phyloP scores from a whole-genome alignment of 2,329 filamentous ascomycete species.

The Arthroderma sp. region DNA sequence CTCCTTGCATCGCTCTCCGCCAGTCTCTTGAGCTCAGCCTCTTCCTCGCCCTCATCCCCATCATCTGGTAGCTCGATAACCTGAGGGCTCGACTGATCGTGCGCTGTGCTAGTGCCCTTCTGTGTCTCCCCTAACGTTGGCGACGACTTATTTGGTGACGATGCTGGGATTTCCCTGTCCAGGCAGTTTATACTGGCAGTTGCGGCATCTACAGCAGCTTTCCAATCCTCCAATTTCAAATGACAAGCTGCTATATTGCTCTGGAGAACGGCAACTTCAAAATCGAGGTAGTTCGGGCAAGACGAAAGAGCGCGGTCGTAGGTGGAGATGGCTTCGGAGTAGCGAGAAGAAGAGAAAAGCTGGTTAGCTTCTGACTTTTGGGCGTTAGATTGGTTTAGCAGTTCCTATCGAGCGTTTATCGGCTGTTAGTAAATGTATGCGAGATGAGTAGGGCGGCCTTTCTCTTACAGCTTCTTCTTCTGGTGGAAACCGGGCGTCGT shows the following conservation, averaged over 20 bases:
- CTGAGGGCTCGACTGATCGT: neutral
- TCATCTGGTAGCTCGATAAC: slow-evolving; percentile 9
- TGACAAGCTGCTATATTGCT: slow-evolving; percentile 86
- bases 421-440: no score
- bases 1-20: slow-evolving; percentile 34
- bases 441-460: neutral
- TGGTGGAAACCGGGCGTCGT: slow-evolving; percentile 32
- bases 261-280: slow-evolving; percentile 72
- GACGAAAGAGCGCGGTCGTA: slow-evolving; percentile 69
- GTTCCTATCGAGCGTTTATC: slow-evolving; percentile 32
- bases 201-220: slow-evolving; percentile 62
- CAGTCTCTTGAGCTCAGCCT: slow-evolving; percentile 30
- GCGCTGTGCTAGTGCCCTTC: neutral
- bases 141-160: neutral
- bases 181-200: slow-evolving; percentile 59
- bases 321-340: slow-evolving; percentile 62
- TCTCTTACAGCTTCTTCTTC: slow-evolving; percentile 35
- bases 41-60: slow-evolving; percentile 26
- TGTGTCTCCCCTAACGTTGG: no score
- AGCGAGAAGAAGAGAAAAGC: slow-evolving; percentile 60
- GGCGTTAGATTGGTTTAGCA: slow-evolving; percentile 57
- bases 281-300: slow-evolving; percentile 75
- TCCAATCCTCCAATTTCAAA: slow-evolving; percentile 74
- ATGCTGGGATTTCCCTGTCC: slow-evolving; percentile 38
- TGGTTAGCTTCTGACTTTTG: slow-evolving; percentile 66